Conservation (phyloP, 2,329 filamentous ascomycete genomes). For the Zymoseptoria tritici region DNA sequence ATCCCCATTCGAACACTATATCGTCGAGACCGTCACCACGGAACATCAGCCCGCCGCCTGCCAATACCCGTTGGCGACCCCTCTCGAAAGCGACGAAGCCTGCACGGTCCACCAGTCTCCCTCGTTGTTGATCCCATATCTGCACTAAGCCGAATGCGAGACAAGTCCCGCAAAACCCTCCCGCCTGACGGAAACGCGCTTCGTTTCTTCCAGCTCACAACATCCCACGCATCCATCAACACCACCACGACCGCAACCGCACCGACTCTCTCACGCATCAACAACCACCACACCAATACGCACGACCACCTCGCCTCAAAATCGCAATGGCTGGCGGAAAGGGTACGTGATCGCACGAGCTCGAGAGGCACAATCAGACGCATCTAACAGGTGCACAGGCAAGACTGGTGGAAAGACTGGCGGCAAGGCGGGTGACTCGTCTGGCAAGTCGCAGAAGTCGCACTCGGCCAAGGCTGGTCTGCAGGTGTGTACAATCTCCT, state of each 20-base stretch:
- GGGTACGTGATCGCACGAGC: constrained; percentile 57
- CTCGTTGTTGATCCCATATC: neutral
- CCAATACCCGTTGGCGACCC: neutral
- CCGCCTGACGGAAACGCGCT: constrained; percentile 3
- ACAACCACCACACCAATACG: neutral
- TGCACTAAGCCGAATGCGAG: constrained; percentile 3
- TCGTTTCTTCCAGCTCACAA: constrained; percentile 8
- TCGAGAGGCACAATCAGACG: constrained; percentile 9
- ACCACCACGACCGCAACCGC: constrained; percentile 3
- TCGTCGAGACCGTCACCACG: neutral
- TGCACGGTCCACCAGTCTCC: neutral
- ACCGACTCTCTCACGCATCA: constrained; percentile 3
- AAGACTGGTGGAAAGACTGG: constrained; percentile 78
- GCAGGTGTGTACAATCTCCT: constrained; percentile 55
- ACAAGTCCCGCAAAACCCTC: constrained; percentile 1
- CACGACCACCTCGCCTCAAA: constrained; percentile 2
- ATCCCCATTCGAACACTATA: neutral
- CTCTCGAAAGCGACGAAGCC: neutral
- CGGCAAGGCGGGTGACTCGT: constrained; percentile 63
- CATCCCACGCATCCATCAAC: constrained; percentile 6
- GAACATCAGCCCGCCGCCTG: neutral
- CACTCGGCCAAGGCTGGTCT: constrained; percentile 92
- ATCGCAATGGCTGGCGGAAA: constrained; percentile 71
- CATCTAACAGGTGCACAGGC: constrained; percentile 34
- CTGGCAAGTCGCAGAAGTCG: constrained; percentile 84